phyloP scores from a whole-genome alignment of 2,329 filamentous ascomycete genomes.

The Pseudogymnoascus sp. region DNA sequence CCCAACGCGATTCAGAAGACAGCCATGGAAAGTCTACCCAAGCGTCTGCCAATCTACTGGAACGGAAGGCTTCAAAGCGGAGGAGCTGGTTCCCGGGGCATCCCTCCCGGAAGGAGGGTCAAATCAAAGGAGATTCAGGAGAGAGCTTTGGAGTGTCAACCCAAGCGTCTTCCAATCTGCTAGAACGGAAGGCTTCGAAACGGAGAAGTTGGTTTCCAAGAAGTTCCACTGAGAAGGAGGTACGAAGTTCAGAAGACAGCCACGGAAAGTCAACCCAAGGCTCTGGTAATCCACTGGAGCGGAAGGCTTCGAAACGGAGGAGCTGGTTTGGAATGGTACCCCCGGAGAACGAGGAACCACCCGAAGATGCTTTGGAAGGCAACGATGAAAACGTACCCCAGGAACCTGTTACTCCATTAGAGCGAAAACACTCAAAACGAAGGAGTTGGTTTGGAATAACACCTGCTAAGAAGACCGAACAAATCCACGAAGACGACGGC shows the following conservation, averaged over 20 bases:
- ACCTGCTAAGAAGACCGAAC: background rate
- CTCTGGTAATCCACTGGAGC: background rate
- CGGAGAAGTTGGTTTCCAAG: background rate
- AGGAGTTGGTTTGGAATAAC: background rate
- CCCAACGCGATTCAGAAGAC: background rate
- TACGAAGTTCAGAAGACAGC: background rate
- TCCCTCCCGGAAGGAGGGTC: background rate
- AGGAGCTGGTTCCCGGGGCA: background rate
- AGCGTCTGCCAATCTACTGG: background rate
- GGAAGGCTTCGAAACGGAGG: background rate
- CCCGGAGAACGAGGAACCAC: background rate
- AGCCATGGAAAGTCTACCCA: background rate
- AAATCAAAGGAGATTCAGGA: background rate
- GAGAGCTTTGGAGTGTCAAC: background rate
- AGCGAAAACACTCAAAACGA: background rate
- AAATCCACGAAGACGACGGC: background rate
- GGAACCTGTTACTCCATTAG: background rate
- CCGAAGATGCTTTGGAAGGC: background rate
- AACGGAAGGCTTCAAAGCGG: background rate
- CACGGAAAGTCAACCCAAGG: background rate
- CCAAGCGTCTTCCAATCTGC: background rate
- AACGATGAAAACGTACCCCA: background rate
- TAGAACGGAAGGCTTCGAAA: background rate
- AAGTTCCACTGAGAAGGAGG: background rate
- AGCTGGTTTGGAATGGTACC: background rate